Evolutionary conservation across 805 yeast genomes (phyloP).

Genomic region (Wickerhamomyces chambardii): DNA sequence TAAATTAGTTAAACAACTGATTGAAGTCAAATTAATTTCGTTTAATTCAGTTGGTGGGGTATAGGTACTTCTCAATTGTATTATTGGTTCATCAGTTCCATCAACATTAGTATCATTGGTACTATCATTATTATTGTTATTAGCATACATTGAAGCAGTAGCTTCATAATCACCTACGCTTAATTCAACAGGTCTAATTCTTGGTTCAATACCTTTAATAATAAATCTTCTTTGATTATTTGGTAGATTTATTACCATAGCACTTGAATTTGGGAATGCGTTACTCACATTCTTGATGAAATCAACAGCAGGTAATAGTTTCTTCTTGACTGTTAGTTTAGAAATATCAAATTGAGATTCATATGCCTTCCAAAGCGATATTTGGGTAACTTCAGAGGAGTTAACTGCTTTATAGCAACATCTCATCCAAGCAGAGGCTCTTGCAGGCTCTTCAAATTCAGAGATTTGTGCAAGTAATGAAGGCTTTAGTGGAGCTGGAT

Average conservation of each 20-base stretch:
- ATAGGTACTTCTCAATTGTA: slow-evolving; percentile 2
- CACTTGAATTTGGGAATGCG: slow-evolving; percentile 83
- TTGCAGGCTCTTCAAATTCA: slow-evolving; percentile 68
- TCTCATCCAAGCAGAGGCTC: slow-evolving; percentile 94
- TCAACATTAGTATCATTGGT: background rate
- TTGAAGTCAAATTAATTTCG: slow-evolving; percentile 31
- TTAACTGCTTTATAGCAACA: slow-evolving; percentile 76
- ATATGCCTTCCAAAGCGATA: slow-evolving; percentile 91
- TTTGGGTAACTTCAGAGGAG: slow-evolving; percentile 87
- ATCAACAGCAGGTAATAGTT: slow-evolving; percentile 88
- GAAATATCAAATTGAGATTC: slow-evolving; percentile 75
- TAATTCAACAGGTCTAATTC: slow-evolving; percentile 45
- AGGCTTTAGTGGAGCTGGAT: slow-evolving; percentile 51
- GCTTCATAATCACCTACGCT: slow-evolving; percentile 37
- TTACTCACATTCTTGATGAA: slow-evolving; percentile 89
- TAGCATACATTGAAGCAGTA: too few species aligned
- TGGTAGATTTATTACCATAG: slow-evolving; percentile 75
- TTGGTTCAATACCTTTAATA: slow-evolving; percentile 90
- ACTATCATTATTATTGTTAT: slow-evolving; percentile 3
- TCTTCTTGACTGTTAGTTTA: slow-evolving; percentile 38
- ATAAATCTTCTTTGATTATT: slow-evolving; percentile 73
- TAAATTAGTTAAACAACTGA: slow-evolving; percentile 24
- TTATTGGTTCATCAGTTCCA: slow-evolving; percentile 8
- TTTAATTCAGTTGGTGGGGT: slow-evolving; percentile 23
- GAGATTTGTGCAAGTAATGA: slow-evolving; percentile 53